These are phyloP conservation scores for Casuarina glauca DNA, from an alignment of 306 rosid species.

Conservation along the genomic window DNA sequence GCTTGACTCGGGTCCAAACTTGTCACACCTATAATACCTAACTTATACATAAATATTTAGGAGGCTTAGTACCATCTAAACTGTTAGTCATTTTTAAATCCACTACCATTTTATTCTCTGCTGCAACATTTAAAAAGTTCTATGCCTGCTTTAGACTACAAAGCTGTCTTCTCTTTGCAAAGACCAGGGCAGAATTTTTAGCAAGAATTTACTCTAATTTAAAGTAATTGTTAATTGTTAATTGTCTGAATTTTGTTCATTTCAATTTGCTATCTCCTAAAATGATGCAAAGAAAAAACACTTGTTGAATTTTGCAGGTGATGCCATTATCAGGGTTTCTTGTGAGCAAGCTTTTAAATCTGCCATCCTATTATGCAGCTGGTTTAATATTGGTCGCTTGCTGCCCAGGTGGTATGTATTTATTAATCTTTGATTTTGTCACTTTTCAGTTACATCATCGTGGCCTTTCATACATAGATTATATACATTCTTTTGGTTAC, in stretches of 20 bases:
- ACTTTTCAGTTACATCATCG: background rate
- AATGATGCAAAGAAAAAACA: background rate
- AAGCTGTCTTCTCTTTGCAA: background rate
- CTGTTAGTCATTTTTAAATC: background rate
- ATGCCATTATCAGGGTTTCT: slow-evolving; percentile 80
- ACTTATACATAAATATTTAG: no score
- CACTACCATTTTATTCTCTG: background rate
- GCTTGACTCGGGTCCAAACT: no score
- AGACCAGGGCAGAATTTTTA: background rate
- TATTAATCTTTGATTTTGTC: slow-evolving; percentile 6
- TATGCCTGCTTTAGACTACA: background rate
- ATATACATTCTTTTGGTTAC: slow-evolving; percentile 37
- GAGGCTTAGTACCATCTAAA: background rate
- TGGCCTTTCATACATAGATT: background rate
- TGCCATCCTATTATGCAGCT: slow-evolving; percentile 83
- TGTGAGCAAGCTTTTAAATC: slow-evolving; percentile 71
- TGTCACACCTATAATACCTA: background rate
- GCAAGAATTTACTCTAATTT: background rate
- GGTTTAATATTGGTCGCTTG: slow-evolving; percentile 79
- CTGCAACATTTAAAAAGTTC: background rate
- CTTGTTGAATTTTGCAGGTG: slow-evolving; percentile 54
- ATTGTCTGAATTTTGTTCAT: background rate
- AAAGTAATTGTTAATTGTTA: background rate
- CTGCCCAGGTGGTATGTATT: slow-evolving; percentile 80
- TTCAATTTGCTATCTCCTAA: background rate